These are phyloP conservation scores for Seiridium cupressi DNA, from an alignment of 2,329 filamentous ascomycete genomes.

Conservation along the genomic window DNA sequence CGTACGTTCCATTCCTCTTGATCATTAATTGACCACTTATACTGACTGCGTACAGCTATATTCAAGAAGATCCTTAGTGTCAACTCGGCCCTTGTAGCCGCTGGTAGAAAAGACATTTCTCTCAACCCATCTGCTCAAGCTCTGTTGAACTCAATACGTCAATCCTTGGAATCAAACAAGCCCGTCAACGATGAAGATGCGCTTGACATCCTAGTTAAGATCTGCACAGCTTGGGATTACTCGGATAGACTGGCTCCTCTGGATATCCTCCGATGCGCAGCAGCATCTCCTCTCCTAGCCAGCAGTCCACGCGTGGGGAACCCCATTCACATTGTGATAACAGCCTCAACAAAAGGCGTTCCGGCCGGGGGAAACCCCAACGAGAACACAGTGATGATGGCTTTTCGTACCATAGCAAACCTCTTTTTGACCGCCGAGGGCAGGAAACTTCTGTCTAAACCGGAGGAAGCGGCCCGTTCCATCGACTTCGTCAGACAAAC, in stretches of 20 bases:
- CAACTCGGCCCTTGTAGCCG: conserved; percentile 69
- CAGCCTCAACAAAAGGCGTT: conserved; percentile 35
- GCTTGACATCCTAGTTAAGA: conserved; percentile 65
- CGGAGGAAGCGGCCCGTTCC: conserved; percentile 56
- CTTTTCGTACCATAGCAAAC: conserved; percentile 77
- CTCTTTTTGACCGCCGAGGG: conserved; percentile 76
- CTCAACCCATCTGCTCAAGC: conserved; percentile 71
- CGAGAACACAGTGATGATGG: conserved; percentile 86
- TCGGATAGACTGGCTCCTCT: conserved; percentile 78
- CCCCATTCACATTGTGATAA: conserved; percentile 55
- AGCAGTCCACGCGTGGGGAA: conserved; percentile 53
- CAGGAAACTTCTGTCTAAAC: conserved; percentile 57
- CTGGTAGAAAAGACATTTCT: conserved; percentile 70
- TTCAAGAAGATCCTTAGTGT: conserved; percentile 74
- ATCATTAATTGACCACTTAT: not conserved
- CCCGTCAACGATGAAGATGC: conserved; percentile 49
- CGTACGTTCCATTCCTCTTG: conserved; percentile 30
- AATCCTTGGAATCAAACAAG: conserved; percentile 59
- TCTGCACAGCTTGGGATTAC: conserved; percentile 78
- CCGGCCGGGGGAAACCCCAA: conserved; percentile 59
- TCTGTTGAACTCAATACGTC: conserved; percentile 58
- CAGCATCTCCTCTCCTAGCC: conserved; percentile 66
- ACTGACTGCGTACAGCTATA: conserved; percentile 65
- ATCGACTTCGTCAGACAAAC: conserved; percentile 63
- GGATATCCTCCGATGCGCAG: conserved; percentile 82